Evolutionary conservation across 495 filamentous ascomycete genomes (phyloP).

Genomic region (Astrocystis sublimbata): DNA sequence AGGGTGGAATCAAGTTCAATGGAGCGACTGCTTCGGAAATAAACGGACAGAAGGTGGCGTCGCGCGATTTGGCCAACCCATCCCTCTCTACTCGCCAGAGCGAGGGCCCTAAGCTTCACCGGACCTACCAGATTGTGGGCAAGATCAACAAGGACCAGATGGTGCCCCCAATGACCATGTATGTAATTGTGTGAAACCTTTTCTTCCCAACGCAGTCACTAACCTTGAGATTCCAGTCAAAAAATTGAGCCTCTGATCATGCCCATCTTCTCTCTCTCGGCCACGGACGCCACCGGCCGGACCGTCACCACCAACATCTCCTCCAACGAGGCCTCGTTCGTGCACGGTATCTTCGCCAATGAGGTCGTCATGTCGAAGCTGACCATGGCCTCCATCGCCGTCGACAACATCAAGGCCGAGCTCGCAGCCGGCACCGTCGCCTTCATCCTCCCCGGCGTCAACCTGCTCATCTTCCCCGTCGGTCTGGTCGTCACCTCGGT

Average conservation of each 20-base stretch:
- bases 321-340: constrained; percentile 65
- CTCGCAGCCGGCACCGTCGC: constrained; percentile 45
- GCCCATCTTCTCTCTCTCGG: constrained; percentile 62
- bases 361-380: constrained; percentile 44
- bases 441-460: constrained; percentile 67
- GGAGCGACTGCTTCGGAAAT: constrained; percentile 59
- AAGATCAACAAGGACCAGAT: constrained; percentile 51
- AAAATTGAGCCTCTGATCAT: constrained; percentile 61
- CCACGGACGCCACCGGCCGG: constrained; percentile 42
- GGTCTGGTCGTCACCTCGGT: constrained; percentile 64
- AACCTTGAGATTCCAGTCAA: constrained; percentile 19
- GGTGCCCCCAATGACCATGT: constrained; percentile 41
- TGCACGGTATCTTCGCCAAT: constrained; percentile 65
- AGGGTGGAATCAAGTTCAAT: constrained; percentile 58
- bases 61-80: constrained; percentile 29
- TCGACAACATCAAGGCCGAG: constrained; percentile 33
- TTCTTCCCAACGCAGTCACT: not conserved
- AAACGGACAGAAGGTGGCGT: constrained; percentile 9
- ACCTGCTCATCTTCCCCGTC: constrained; percentile 66
- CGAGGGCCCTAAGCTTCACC: constrained; percentile 36
- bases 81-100: not conserved
- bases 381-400: constrained; percentile 40
- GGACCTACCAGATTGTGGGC: constrained; percentile 56
- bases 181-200: constrained; percentile 24
- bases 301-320: constrained; percentile 61